These are phyloP conservation scores for Drechslerella coelobrocha DNA, from an alignment of 2,329 filamentous ascomycete species.

Conservation along the genomic window DNA sequence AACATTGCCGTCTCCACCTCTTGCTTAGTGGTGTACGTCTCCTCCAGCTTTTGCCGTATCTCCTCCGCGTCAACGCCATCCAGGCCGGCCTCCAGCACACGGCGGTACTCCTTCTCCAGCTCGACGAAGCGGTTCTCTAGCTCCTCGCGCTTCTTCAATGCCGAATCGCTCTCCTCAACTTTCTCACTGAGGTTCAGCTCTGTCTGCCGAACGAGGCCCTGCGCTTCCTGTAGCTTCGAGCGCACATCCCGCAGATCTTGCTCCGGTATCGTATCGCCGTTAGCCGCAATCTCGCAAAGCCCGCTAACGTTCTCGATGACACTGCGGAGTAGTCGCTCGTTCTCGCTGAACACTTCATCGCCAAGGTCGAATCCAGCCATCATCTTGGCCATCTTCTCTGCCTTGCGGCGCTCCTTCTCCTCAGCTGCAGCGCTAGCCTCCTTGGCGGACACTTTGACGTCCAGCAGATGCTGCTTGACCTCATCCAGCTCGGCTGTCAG, in stretches of 20 bases:
- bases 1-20: slow-evolving; percentile 75
- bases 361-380: slow-evolving; percentile 98
- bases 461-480: slow-evolving; percentile 91
- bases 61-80: slow-evolving; percentile 80
- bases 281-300: slow-evolving; percentile 76
- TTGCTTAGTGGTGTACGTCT: slow-evolving; percentile 77
- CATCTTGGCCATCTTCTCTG: slow-evolving; percentile 99
- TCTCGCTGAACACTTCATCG: slow-evolving; percentile 89
- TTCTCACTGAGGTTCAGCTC: slow-evolving; percentile 81
- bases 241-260: slow-evolving; percentile 81
- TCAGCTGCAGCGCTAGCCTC: slow-evolving; percentile 88
- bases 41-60: slow-evolving; percentile 78
- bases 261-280: slow-evolving; percentile 79
- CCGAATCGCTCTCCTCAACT: slow-evolving; percentile 68
- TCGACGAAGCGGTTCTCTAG: slow-evolving; percentile 77
- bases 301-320: slow-evolving; percentile 83
- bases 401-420: slow-evolving; percentile 98
- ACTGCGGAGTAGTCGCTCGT: slow-evolving; percentile 82
- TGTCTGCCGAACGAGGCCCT: slow-evolving; percentile 89
- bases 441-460: slow-evolving; percentile 95
- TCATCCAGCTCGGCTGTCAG: slow-evolving; percentile 91
- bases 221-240: slow-evolving; percentile 81
- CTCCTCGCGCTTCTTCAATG: slow-evolving; percentile 73
- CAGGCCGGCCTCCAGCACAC: slow-evolving; percentile 79
- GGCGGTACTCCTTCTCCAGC: slow-evolving; percentile 83